Percentiles rank a stretch among this genome's conserved stretches.
phyloP scores from a whole-genome alignment of 2,329 filamentous ascomycete species.

The Aureobasidium uvarum region DNA sequence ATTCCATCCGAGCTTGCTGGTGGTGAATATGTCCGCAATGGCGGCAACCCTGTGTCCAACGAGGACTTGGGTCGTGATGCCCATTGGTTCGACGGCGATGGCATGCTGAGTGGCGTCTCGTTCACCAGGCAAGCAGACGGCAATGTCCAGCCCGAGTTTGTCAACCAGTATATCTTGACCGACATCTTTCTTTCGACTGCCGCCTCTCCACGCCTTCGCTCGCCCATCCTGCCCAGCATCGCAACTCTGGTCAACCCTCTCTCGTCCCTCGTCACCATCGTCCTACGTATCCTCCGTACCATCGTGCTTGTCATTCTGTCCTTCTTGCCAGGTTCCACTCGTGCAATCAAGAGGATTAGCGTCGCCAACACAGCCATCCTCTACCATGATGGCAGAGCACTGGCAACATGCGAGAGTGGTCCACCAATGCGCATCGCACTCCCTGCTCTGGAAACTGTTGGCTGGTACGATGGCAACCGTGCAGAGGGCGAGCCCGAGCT shows the following conservation, averaged over 20 bases:
- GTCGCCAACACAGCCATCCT: slow-evolving; percentile 67
- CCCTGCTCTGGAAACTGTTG: slow-evolving; percentile 64
- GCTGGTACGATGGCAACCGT: slow-evolving; percentile 64
- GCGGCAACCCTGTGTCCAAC: slow-evolving; percentile 65
- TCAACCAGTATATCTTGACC: slow-evolving; percentile 67
- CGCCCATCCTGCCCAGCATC: slow-evolving; percentile 65
- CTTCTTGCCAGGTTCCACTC: slow-evolving; percentile 55
- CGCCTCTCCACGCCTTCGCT: slow-evolving; percentile 48
- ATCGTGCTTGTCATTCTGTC: slow-evolving; percentile 59
- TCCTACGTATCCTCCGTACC: slow-evolving; percentile 56
- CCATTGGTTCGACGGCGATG: slow-evolving; percentile 75
- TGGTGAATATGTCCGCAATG: slow-evolving; percentile 70
- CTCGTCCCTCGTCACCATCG: slow-evolving; percentile 53
- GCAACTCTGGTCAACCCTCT: slow-evolving; percentile 62
- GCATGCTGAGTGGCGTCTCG: slow-evolving; percentile 67
- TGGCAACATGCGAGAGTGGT: slow-evolving; percentile 70
- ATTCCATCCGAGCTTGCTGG: slow-evolving; percentile 66
- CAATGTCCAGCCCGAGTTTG: slow-evolving; percentile 59
- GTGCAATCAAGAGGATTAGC: slow-evolving; percentile 64
- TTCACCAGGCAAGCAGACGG: slow-evolving; percentile 51
- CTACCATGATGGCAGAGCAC: slow-evolving; percentile 65
- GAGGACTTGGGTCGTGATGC: slow-evolving; percentile 60
- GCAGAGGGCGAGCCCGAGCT: slow-evolving; percentile 53
- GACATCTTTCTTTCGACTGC: slow-evolving; percentile 61
- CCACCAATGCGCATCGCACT: slow-evolving; percentile 65